Percentiles rank a stretch among this genome's conserved stretches.
phyloP scores from a whole-genome alignment of 352 stramenopile species.

The Globisporangium canariense region DNA sequence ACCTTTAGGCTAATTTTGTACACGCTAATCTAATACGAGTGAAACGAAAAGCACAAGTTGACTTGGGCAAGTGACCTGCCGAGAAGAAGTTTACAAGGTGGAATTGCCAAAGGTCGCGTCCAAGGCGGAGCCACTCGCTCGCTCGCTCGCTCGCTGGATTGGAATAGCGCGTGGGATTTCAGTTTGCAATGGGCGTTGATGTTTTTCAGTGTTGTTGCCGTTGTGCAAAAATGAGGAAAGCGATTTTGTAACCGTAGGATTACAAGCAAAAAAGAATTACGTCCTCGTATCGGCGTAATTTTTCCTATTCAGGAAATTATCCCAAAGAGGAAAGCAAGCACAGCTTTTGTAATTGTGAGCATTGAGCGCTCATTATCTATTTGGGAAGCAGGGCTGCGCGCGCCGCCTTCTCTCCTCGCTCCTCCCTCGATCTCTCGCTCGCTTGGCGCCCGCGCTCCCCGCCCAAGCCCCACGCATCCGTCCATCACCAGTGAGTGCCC shows the following conservation, averaged over 20 bases:
- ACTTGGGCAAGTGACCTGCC: too few relatives aligned
- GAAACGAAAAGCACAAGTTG: neutral
- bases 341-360: too few relatives aligned
- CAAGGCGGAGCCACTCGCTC: too few relatives aligned
- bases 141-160: too few relatives aligned
- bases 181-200: too few relatives aligned
- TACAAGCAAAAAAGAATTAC: neutral
- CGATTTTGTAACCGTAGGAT: neutral
- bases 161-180: too few relatives aligned
- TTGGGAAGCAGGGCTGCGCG: slow-evolving; percentile 4
- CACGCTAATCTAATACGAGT: too few relatives aligned
- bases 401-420: neutral
- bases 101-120: too few relatives aligned
- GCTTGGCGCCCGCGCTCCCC: neutral
- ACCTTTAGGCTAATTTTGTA: neutral
- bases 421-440: neutral
- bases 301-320: neutral
- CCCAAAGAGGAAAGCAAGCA: neutral
- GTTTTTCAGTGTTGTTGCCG: neutral
- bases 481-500: neutral
- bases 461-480: neutral
- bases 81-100: too few relatives aligned
- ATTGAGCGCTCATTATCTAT: slow-evolving; percentile 5
- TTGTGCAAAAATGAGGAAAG: neutral
- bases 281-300: neutral